Conservation (phyloP, 345 rosid species). For the Lepidium sativum region DNA sequence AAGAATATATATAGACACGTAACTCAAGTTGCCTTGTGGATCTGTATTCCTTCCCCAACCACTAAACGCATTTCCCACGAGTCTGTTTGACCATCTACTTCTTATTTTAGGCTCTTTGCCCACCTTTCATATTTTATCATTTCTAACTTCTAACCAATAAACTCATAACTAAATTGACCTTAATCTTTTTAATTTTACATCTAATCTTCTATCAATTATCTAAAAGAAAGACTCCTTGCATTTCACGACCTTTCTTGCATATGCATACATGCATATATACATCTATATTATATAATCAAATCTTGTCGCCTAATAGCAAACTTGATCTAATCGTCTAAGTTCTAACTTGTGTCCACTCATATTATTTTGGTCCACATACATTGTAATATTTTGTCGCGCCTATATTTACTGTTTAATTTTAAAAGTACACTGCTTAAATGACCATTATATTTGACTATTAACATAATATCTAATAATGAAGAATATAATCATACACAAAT, state of each 20-base stretch:
- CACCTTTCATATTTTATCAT: not conserved
- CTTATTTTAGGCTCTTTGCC: not conserved
- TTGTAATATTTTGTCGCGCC: not conserved
- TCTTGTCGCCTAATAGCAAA: not conserved
- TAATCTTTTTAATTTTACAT: not conserved
- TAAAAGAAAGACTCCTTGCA: conserved; percentile 6
- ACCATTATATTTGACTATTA: no score
- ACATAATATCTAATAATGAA: no score
- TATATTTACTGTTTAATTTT: not conserved
- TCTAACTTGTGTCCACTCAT: not conserved
- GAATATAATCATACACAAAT: no score
- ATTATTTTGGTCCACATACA: not conserved
- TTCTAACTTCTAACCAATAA: not conserved
- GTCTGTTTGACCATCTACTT: conserved; percentile 18
- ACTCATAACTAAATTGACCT: not conserved
- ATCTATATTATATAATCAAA: not conserved
- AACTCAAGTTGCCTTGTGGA: conserved; percentile 16
- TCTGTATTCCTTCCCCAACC: conserved; percentile 17
- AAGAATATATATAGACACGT: conserved; percentile 3
- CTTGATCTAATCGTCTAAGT: not conserved
- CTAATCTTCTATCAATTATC: conserved; percentile 1
- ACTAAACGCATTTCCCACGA: conserved; percentile 30
- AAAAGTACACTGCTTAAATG: no score
- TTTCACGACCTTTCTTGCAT: not conserved
- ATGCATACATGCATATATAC: not conserved